Base-by-base conservation (phyloP, 768 basidiomycete species). In the Paxillus rubicundulus region DNA sequence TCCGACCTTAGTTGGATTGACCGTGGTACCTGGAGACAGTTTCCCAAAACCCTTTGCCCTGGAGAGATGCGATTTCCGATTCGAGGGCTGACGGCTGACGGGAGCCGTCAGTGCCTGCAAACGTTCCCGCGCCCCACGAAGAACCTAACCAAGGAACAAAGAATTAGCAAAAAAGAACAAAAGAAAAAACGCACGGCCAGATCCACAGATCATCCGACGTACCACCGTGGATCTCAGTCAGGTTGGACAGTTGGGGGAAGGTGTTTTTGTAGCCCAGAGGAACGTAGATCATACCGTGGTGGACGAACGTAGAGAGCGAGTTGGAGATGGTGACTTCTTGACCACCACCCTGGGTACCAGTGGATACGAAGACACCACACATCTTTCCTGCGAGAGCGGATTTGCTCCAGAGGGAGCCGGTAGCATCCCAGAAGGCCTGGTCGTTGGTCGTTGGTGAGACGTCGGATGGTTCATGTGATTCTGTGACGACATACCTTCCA, bases 121-220 rank as follows among this genome's bases (percentile, higher is more conserved):
- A 74, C 30, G 86, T 86, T 42, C 86, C 89, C n/a, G 87, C 84
- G 57, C 91, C 91, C 82, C 85, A 94, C 1, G 91, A 80, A 17
- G 86, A 85, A 41, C 88, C 87, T 85, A 42, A 43, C 5, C 14
- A 4, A n/a, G 41, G 13, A 18, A 41, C 34, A 34, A 45, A 50
- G 18, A 21, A 24, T 24, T 24, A 24, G 21, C n/a, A n/a, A n/a
- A n/a, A 44, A 16, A 30, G 21, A 24, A 5, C 2, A 5, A 5
- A 24, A 24, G 6, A 24, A 24, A 4, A 21, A 2, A 21, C 21
- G 5, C 21, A 21, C 21, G 6, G 24, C 6, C 24, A 24, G 24
- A 4, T 3, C 6, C 24, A 24, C 24, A 24, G 24, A 30, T 30
- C 30, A 10, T 30, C 10, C 10, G 30, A 65, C 74, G 64, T 56